These are phyloP conservation scores for Quercus berberidifolia DNA, from an alignment of 306 rosid species.

Conservation along the genomic window DNA sequence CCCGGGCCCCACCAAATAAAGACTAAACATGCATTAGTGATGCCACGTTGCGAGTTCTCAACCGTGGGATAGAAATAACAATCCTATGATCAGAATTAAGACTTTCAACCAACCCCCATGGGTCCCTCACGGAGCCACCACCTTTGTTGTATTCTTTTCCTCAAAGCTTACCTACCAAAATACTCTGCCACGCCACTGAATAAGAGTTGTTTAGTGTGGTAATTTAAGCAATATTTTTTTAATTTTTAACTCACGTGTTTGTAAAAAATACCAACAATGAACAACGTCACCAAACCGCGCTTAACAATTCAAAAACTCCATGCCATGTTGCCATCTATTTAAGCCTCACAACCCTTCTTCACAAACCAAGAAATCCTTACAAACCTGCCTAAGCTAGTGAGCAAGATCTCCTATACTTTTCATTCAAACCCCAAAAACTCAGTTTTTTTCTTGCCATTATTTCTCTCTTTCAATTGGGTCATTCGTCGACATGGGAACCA, in stretches of 20 bases:
- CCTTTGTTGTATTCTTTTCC: not conserved
- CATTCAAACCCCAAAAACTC: no score
- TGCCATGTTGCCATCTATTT: conserved; percentile 25
- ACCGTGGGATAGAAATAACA: conserved; percentile 11
- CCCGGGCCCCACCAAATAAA: not conserved
- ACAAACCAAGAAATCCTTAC: conserved; percentile 24
- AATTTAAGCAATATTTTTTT: no score
- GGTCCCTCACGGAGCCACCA: no score
- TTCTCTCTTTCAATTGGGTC: not conserved
- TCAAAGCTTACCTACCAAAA: conserved; percentile 57
- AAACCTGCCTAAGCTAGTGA: no score
- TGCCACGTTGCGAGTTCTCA: conserved; percentile 24
- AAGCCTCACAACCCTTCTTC: conserved; percentile 5
- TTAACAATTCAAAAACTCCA: no score
- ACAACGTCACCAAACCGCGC: no score
- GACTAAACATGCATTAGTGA: not conserved
- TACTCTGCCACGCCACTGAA: conserved; percentile 1
- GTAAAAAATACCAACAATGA: no score
- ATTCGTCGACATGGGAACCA: conserved; percentile 34
- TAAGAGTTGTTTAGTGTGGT: no score
- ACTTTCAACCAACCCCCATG: conserved; percentile 44
- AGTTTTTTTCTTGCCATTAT: not conserved
- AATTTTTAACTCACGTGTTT: no score
- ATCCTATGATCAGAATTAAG: conserved; percentile 21
- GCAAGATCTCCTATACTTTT: no score